Evolutionary conservation across 352 stramenopile species (phyloP).

Genomic region (Globisporangium canariense): DNA sequence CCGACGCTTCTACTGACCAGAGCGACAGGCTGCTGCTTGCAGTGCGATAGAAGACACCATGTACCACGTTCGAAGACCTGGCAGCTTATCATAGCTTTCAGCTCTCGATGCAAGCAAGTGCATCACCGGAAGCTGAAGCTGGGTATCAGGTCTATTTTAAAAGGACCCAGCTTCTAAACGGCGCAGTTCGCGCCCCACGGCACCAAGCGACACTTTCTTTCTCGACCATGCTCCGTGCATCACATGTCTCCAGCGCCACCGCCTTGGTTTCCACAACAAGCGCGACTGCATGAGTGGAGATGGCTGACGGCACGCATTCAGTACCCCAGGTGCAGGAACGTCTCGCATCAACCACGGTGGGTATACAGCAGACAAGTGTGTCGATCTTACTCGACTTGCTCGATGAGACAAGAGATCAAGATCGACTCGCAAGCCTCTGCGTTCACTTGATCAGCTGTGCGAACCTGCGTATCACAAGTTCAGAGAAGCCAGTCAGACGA

Average conservation of each 20-base stretch:
- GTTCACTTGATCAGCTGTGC: conserved; percentile 2
- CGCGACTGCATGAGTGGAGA: neutral
- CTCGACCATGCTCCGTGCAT: neutral
- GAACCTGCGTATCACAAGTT: neutral
- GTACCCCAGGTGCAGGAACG: neutral
- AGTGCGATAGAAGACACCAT: neutral
- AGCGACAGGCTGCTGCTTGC: conserved; percentile 1
- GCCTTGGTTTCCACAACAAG: neutral
- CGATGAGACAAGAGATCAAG: neutral
- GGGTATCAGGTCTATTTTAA: neutral
- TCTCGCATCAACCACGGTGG: neutral
- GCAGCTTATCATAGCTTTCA: neutral
- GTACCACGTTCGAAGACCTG: neutral
- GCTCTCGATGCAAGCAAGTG: neutral
- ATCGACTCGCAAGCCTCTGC: neutral
- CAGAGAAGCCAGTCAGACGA: neutral
- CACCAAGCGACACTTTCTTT: neutral
- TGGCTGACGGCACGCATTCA: neutral
- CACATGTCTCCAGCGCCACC: neutral
- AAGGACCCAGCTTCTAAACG: neutral
- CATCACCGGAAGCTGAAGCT: neutral
- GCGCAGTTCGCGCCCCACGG: neutral
- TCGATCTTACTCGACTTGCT: neutral
- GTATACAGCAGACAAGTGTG: neutral
- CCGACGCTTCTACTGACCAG: neutral